Evolutionary conservation across 169 alveolate genomes (phyloP).

Genomic region (Eimeria falciformis): DNA sequence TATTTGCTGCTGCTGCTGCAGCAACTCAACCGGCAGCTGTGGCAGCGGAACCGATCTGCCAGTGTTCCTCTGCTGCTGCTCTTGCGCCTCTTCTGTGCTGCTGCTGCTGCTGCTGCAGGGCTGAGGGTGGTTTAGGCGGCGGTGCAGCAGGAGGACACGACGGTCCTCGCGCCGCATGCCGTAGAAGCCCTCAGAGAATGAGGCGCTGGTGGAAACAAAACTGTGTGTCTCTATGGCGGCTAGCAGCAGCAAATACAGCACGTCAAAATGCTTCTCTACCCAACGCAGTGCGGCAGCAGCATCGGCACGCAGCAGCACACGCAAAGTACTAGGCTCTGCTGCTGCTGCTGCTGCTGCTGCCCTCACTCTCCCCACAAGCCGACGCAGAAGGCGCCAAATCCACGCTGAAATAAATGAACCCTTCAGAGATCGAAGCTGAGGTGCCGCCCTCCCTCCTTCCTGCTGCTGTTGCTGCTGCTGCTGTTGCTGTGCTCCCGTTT

Average conservation of each 20-base stretch:
- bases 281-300: conserved; percentile 55
- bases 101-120: conserved; percentile 3
- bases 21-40: conserved; percentile 13
- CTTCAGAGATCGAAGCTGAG: neutral
- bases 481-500: conserved; percentile 56
- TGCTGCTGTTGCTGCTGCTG: conserved; percentile 47
- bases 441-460: neutral
- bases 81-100: conserved; percentile 30
- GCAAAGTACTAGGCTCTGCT: neutral
- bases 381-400: neutral
- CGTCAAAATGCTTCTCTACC: conserved; percentile 44
- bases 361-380: neutral
- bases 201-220: conserved; percentile 33
- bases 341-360: conserved; percentile 40
- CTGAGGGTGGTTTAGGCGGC: neutral
- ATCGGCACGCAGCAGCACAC: conserved; percentile 31
- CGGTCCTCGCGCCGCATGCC: conserved; percentile 47
- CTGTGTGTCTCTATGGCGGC: conserved; percentile 66
- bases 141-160: neutral
- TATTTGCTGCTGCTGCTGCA: conserved; percentile 55
- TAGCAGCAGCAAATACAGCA: conserved; percentile 35
- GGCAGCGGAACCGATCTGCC: neutral
- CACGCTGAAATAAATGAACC: conserved; percentile 11
- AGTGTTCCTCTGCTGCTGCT: conserved; percentile 14
- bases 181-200: conserved; percentile 70